These are phyloP conservation scores for Calonectria pseudoreteaudii DNA, from an alignment of 2,329 filamentous ascomycete genomes.

Conservation along the genomic window DNA sequence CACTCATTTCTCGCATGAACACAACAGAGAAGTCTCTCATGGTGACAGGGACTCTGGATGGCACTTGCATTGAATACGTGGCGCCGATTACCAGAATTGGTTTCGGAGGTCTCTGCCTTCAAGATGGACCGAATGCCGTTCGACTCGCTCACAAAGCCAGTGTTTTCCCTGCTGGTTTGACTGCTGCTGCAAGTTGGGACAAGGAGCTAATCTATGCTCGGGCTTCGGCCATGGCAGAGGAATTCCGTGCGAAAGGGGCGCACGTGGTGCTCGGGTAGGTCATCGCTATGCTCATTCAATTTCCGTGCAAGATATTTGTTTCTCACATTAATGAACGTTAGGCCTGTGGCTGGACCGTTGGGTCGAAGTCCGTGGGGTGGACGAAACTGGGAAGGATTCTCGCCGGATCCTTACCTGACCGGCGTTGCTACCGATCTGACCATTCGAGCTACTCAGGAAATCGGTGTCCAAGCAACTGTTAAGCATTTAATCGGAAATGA, in stretches of 20 bases:
- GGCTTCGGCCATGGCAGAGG: neutral
- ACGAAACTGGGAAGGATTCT: conserved; percentile 15
- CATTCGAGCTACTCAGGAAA: neutral
- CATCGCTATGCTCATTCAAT: no score
- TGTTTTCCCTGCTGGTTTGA: neutral
- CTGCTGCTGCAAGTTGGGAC: neutral
- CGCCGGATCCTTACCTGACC: conserved; percentile 6
- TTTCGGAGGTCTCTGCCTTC: neutral
- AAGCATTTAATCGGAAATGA: conserved; percentile 53
- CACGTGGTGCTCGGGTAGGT: neutral
- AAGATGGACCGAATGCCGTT: neutral
- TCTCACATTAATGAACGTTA: neutral
- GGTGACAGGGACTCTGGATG: neutral
- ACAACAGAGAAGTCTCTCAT: neutral
- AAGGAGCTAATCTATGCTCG: neutral
- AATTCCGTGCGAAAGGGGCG: neutral
- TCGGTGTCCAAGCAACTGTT: neutral
- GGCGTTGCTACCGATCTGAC: neutral
- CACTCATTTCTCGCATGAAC: neutral
- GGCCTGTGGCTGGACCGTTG: conserved; percentile 7
- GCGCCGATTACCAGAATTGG: neutral
- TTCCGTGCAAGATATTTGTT: no score
- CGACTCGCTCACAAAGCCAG: neutral
- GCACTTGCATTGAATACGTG: neutral
- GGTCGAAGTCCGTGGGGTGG: conserved; percentile 3